Conservation (phyloP, 2,329 filamentous ascomycete species). For the Hypocreales sp. region DNA sequence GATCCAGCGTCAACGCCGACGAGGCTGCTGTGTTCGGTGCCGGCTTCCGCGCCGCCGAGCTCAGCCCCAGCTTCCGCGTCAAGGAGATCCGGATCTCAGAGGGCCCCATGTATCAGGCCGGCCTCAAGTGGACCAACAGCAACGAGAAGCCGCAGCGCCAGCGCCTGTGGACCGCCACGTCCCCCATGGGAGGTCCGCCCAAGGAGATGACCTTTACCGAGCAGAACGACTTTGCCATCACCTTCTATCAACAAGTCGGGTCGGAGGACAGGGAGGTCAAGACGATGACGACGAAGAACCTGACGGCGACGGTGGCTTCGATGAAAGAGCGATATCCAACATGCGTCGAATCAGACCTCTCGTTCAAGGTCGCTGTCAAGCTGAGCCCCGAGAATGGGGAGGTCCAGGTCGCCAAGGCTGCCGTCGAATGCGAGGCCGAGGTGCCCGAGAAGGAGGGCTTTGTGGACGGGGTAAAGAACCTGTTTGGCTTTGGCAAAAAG, state of each 20-base stretch:
- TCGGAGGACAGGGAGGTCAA: slow-evolving; percentile 45
- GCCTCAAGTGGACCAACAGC: slow-evolving; percentile 57
- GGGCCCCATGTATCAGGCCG: slow-evolving; percentile 54
- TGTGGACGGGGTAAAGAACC: slow-evolving; percentile 87
- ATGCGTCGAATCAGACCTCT: slow-evolving; percentile 62
- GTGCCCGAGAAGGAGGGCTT: slow-evolving; percentile 59
- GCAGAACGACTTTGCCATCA: slow-evolving; percentile 64
- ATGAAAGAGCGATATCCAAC: slow-evolving; percentile 60
- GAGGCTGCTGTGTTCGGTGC: slow-evolving; percentile 94
- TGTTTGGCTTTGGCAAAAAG: slow-evolving; percentile 89
- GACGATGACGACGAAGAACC: slow-evolving; percentile 61
- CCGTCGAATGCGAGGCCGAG: slow-evolving; percentile 74
- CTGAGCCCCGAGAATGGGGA: slow-evolving; percentile 61
- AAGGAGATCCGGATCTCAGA: slow-evolving; percentile 90
- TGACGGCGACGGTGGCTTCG: slow-evolving; percentile 67
- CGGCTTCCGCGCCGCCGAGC: slow-evolving; percentile 79
- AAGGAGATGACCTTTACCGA: slow-evolving; percentile 81
- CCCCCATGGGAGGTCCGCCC: slow-evolving; percentile 54
- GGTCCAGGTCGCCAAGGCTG: slow-evolving; percentile 61
- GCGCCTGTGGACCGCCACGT: slow-evolving; percentile 67
- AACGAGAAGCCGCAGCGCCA: slow-evolving; percentile 61
- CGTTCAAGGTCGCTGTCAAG: slow-evolving; percentile 63
- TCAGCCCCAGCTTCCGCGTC: slow-evolving; percentile 92
- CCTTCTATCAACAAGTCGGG: slow-evolving; percentile 60
- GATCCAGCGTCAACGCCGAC: slow-evolving; percentile 90